Conservation (phyloP, 306 rosid species). For the Betula pendula region DNA sequence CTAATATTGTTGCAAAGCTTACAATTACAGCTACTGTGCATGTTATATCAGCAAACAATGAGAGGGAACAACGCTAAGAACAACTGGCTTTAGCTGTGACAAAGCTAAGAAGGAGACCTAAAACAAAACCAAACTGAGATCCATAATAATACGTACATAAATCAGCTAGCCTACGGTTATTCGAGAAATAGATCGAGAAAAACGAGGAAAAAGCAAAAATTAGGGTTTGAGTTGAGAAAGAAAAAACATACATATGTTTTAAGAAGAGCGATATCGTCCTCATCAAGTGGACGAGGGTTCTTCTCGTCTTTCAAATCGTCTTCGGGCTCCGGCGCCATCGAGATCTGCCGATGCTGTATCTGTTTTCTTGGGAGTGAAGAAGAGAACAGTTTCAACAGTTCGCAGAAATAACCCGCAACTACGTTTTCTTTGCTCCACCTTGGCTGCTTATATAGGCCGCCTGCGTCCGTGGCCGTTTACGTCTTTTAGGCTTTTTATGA, state of each 20-base stretch:
- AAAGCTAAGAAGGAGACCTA: background rate
- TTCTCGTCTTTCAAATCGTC: constrained; percentile 97
- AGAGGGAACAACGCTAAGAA: background rate
- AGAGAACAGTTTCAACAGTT: background rate
- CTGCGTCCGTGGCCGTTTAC: too few relatives aligned
- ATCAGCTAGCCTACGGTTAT: constrained; percentile 17
- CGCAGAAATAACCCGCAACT: too few relatives aligned
- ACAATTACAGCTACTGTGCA: background rate
- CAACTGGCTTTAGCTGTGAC: background rate
- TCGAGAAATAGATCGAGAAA: background rate
- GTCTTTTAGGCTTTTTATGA: too few relatives aligned
- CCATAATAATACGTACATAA: background rate
- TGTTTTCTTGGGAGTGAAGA: constrained; percentile 1
- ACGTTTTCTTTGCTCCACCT: too few relatives aligned
- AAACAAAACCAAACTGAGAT: background rate
- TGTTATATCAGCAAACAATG: background rate
- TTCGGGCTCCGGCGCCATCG: constrained; percentile 82
- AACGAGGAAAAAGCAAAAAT: constrained; percentile 7
- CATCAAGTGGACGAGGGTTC: constrained; percentile 95
- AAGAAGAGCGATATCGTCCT: constrained; percentile 93
- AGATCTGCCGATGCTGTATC: background rate
- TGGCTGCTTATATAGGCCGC: too few relatives aligned
- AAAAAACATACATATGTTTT: constrained; percentile 69
- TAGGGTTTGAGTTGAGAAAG: constrained; percentile 36
- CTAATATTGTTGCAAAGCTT: background rate